phyloP scores from a whole-genome alignment of 2,329 filamentous ascomycete genomes.

The Trichoderma sp. region DNA sequence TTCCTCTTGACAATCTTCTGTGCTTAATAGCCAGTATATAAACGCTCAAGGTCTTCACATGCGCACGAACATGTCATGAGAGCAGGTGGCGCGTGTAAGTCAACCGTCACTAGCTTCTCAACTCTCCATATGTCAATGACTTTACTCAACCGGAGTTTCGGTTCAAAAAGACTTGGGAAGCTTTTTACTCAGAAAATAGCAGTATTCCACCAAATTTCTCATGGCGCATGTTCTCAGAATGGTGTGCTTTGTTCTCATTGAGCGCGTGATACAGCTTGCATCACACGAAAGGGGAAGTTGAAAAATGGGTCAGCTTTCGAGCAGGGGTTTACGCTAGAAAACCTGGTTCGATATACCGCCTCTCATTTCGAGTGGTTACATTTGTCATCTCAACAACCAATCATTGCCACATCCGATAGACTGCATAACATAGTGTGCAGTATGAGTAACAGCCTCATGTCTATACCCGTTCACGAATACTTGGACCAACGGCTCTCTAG shows the following conservation, averaged over 20 bases:
- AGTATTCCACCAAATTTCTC: background rate
- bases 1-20: background rate
- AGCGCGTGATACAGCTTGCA: background rate
- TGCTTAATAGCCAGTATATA: background rate
- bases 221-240: background rate
- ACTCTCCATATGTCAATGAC: background rate
- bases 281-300: background rate
- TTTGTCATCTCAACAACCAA: background rate
- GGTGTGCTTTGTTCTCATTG: background rate
- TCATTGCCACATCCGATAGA: background rate
- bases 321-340: background rate
- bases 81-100: background rate
- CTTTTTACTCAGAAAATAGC: background rate
- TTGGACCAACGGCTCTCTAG: background rate
- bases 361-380: background rate
- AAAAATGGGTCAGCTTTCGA: background rate
- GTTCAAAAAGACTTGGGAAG: accelerated
- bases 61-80: too few species aligned
- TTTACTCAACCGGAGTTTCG: background rate
- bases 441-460: background rate
- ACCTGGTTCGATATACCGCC: background rate
- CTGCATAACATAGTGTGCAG: background rate
- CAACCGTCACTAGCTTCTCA: background rate
- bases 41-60: too few species aligned
- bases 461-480: background rate